Base-by-base conservation (phyloP, 116 monocot species). In the Zostera marina region DNA sequence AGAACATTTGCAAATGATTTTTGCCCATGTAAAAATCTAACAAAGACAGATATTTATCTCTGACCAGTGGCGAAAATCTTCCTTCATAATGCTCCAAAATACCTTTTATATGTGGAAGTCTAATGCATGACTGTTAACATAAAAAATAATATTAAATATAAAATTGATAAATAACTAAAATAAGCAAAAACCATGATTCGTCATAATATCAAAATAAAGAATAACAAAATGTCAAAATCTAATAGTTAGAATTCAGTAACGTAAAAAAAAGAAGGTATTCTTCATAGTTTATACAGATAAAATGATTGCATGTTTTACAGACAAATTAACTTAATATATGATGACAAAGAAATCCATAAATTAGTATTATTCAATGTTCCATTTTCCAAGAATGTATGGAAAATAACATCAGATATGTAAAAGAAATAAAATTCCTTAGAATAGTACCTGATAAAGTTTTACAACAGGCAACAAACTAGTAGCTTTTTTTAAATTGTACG, bases 391-490 rank as follows among this genome's bases (percentile, higher is more conserved):
- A 32, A 32, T 32, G 32, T 32, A 32, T 32, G 32, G 32, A 32
- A 2, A 32, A 38, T 41, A 47, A 47, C 13, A 47, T 9, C 16
- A 47, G 16, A 16, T 5, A 47, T 47, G 16, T 4, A 55, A 24
- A 32, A 1, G 54, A 22, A 23, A 55, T 13, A 22, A 55, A 1
- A 55, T 13, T 14, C n/a, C 47, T 14, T 47, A 47, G n/a, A 15
- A 47, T 49, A 60, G 61, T 44, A 96, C 96, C 89, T 96, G 96
- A 69, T 96, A 96, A 41, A 96, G 69, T 65, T 96, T 96, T 63
- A 96, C 65, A 22, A 96, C 80, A 63, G 96, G 96, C 49, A 67
- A 82, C 65, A 96, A 67, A 67, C 67, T 89, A 64, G 76, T 60
- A 65, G 74, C 55, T 70, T 80, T 88, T 59, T 73, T 81, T 60